Base-by-base conservation (phyloP, 371 early-diverging fungal species). In the Rhizomucor miehei region DNA sequence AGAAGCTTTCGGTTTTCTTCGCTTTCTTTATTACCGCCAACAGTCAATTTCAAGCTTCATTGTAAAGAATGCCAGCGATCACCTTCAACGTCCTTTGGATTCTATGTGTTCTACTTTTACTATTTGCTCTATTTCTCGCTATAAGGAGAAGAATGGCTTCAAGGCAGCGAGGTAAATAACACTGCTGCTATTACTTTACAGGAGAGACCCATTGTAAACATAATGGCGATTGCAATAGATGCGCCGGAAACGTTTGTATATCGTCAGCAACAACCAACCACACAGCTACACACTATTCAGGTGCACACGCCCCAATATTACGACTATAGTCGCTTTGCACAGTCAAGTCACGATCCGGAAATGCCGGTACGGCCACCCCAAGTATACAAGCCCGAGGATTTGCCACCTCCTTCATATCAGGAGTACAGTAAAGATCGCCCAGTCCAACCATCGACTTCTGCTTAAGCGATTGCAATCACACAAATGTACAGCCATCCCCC, bases 341-440 rank as follows among this genome's bases (percentile, higher is more conserved):
- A 24, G 24, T 35, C 48, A 3, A 41, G 41, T 41, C 6, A 3
- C 41, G 11, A 41, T 12, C 35, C 48, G 29, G 25, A 35, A 10
- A 25, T 35, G 13, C 12, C 13, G 35, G 24, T 29, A 25, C 48
- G 25, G 17, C 46, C 37, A 12, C 49, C 54, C 41, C 51, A 52
- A 21, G 59, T 49, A 6, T 52, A 59, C 29, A 52, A 59, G 44
- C 59, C 59, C 3, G 54, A 59, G 29, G 54, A 48, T 14, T 21
- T 40, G 12, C 59, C 59, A 29, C 59, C 59, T 12, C 59, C 59
- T 39, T 52, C 59, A 1, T 59, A 59, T 44, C 59, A 59, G 37
- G 59, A 59, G 20, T 59, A 59, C 41, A 19, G 23, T 35, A 52
- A 53, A 29, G 59, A 57, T 44, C 46, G 51, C 9, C 57, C 37